Percentiles rank a stretch among this genome's conserved stretches.
Conservation (phyloP, 78 protist species). For the Dictyostelium intermedium region DNA sequence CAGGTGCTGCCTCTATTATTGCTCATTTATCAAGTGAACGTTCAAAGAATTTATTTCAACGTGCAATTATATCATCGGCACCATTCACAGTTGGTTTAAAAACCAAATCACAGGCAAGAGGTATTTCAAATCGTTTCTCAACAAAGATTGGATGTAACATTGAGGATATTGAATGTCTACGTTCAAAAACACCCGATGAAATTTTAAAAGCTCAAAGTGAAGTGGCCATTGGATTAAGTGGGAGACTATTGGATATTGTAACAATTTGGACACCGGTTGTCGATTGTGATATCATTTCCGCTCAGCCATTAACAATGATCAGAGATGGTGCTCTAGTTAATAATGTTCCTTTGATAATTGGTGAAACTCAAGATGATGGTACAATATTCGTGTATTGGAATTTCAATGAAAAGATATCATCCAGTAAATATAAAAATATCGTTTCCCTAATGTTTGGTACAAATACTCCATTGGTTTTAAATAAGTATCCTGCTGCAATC, state of each 20-base stretch:
- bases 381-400: neutral
- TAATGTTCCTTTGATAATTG: constrained; percentile 48
- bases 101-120: neutral
- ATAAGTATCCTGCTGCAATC: neutral
- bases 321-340: constrained; percentile 1
- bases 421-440: neutral
- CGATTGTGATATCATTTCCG: neutral
- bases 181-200: neutral
- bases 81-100: constrained; percentile 9
- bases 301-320: constrained; percentile 29
- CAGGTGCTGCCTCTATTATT: constrained; percentile 24
- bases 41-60: constrained; percentile 55
- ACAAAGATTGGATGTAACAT: constrained; percentile 16
- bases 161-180: constrained; percentile 1
- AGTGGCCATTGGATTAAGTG: neutral
- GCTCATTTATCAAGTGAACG: constrained; percentile 56
- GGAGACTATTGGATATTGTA: neutral
- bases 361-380: constrained; percentile 29
- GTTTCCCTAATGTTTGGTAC: neutral
- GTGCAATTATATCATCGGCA: constrained; percentile 20
- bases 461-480: neutral
- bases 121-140: neutral
- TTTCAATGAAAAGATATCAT: neutral
- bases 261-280: constrained; percentile 49
- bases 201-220: constrained; percentile 22